Evolutionary conservation across 495 filamentous ascomycete genomes (phyloP).

Genomic region (Amphirosellinia nigrospora): DNA sequence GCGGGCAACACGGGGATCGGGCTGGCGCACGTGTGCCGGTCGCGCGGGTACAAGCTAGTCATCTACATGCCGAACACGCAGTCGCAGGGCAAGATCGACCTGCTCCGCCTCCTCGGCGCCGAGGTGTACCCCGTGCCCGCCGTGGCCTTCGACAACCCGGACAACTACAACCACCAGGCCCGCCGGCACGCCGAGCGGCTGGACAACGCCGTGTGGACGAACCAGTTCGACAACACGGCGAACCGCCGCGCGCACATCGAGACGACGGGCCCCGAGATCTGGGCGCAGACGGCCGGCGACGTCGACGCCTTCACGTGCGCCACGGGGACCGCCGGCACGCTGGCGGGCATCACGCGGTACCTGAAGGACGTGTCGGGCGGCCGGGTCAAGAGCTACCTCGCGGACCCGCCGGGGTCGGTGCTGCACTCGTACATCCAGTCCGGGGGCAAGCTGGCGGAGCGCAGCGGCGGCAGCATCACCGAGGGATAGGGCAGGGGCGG

Average conservation of each 20-base stretch:
- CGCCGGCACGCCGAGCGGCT: slow-evolving; percentile 81
- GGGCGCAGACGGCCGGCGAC: slow-evolving; percentile 87
- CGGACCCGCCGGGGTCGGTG: slow-evolving; percentile 91
- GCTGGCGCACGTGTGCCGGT: slow-evolving; percentile 93
- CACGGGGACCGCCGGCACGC: slow-evolving; percentile 89
- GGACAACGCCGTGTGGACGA: slow-evolving; percentile 96
- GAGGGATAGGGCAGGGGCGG: slow-evolving; percentile 99
- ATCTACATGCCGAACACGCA: slow-evolving; percentile 99
- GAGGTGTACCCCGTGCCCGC: slow-evolving; percentile 98
- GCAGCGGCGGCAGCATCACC: slow-evolving; percentile 89
- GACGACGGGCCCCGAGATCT: slow-evolving; percentile 96
- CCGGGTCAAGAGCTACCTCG: slow-evolving; percentile 85
- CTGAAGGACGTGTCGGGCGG: slow-evolving; percentile 84
- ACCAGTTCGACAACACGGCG: slow-evolving; percentile 97
- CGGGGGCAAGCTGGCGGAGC: slow-evolving; percentile 79
- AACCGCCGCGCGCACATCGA: slow-evolving; percentile 95
- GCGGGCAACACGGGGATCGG: slow-evolving; percentile 98
- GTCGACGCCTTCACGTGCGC: slow-evolving; percentile 95
- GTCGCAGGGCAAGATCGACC: slow-evolving; percentile 95
- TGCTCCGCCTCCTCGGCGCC: slow-evolving; percentile 89
- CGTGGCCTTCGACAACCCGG: slow-evolving; percentile 92
- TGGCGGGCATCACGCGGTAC: slow-evolving; percentile 89
- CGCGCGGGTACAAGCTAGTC: slow-evolving; percentile 89
- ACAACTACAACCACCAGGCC: slow-evolving; percentile 98
- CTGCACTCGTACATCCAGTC: slow-evolving; percentile 90